Percentiles rank a stretch among this genome's conserved stretches.
Evolutionary conservation across 202 grass and related monocot genomes (phyloP).

Genomic region (Schoenoplectus tabernaemontani): DNA sequence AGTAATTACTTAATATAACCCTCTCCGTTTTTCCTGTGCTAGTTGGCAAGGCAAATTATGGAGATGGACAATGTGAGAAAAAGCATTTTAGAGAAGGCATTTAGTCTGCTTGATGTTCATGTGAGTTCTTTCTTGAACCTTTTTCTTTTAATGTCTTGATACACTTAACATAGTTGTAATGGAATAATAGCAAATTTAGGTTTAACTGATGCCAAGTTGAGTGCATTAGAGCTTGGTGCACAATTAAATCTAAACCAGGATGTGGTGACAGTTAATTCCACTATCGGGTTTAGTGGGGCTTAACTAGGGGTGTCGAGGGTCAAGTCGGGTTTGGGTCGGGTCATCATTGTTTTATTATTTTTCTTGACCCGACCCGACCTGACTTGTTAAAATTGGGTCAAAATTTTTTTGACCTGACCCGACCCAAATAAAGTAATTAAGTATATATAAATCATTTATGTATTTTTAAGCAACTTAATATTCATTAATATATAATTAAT

Average conservation of each 20-base stretch:
- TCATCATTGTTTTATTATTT: too few species aligned
- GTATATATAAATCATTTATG: too few species aligned
- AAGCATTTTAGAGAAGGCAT: slow-evolving; percentile 77
- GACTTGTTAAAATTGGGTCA: too few species aligned
- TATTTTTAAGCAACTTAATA: too few species aligned
- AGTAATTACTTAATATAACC: slow-evolving; percentile 1
- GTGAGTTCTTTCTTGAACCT: slow-evolving; percentile 39
- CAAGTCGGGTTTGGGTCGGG: too few species aligned
- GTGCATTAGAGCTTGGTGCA: background rate
- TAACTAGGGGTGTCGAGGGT: too few species aligned
- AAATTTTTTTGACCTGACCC: too few species aligned
- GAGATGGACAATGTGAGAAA: slow-evolving; percentile 72
- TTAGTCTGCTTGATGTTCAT: slow-evolving; percentile 62
- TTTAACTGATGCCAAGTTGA: background rate
- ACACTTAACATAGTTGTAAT: background rate
- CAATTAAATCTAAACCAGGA: background rate
- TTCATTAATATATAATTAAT: too few species aligned
- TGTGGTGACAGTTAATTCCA: background rate
- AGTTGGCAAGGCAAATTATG: slow-evolving; percentile 82
- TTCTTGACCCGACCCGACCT: too few species aligned
- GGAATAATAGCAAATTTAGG: background rate
- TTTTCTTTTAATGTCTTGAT: slow-evolving; percentile 16
- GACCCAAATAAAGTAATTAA: too few species aligned
- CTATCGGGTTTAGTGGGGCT: background rate
- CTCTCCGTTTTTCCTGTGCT: background rate